phyloP scores from a whole-genome alignment of 805 yeast species.

The Candida arabinofermentans region DNA sequence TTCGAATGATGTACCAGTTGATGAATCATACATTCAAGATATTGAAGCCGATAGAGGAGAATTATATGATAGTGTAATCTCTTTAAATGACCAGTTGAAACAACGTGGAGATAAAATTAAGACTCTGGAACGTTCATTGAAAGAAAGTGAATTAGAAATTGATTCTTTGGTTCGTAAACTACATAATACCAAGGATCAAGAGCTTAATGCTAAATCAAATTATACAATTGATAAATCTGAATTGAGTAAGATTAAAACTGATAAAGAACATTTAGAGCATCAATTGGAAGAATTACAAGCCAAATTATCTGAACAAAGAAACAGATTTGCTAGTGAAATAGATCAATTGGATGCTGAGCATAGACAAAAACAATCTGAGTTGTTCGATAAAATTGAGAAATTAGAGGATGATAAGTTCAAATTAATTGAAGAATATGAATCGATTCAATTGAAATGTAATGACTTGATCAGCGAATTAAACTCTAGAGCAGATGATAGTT shows the following conservation, averaged over 20 bases:
- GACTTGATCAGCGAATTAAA: constrained; percentile 7
- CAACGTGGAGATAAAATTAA: constrained; percentile 4
- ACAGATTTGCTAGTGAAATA: constrained; percentile 14
- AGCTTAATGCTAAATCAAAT: neutral
- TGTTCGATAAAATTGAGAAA: constrained; percentile 31
- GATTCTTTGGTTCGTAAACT: neutral
- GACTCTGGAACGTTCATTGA: constrained; percentile 19
- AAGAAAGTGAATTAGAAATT: constrained; percentile 5
- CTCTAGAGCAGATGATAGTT: constrained; percentile 10
- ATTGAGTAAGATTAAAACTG: neutral
- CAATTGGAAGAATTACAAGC: constrained; percentile 11
- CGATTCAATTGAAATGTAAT: constrained; percentile 22
- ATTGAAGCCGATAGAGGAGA: constrained; percentile 25
- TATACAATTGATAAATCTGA: neutral
- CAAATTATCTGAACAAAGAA: constrained; percentile 12
- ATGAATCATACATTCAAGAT: constrained; percentile 26
- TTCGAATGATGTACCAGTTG: constrained; percentile 9
- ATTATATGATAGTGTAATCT: constrained; percentile 16
- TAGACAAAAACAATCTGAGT: constrained; percentile 29
- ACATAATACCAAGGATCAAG: too few relatives aligned
- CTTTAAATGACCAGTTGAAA: constrained; percentile 13
- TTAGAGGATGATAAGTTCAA: constrained; percentile 34
- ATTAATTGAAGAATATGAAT: constrained; percentile 35
- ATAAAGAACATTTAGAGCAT: constrained; percentile 4
- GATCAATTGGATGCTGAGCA: constrained; percentile 9